A percentile compares a stretch with the other conserved stretches of the same genome.
These are phyloP conservation scores for Syzygium syzygioides DNA, from an alignment of 441 rosid species.

Conservation along the genomic window DNA sequence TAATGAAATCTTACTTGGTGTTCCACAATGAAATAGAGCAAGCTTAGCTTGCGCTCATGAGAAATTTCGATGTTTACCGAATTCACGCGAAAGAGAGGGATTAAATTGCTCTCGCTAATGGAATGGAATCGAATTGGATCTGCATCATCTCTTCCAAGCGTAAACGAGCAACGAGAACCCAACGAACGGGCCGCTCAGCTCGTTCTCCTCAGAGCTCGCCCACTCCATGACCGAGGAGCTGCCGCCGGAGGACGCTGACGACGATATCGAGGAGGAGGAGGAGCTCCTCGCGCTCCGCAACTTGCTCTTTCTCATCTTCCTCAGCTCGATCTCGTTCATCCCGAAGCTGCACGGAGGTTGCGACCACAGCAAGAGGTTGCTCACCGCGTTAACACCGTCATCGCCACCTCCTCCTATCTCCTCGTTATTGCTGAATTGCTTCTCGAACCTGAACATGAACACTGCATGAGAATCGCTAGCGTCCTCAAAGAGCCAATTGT, in stretches of 20 bases:
- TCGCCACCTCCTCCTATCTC: slow-evolving; percentile 7
- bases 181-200: slow-evolving; percentile 32
- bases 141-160: slow-evolving; percentile 74
- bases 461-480: slow-evolving; percentile 43
- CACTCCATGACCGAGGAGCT: slow-evolving; percentile 86
- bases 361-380: slow-evolving; percentile 32
- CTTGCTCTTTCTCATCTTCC: slow-evolving; percentile 71
- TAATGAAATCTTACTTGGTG: background rate
- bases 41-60: background rate
- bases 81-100: slow-evolving; percentile 4
- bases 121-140: background rate
- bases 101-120: background rate
- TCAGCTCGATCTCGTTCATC: slow-evolving; percentile 56
- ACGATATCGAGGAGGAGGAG: slow-evolving; percentile 66
- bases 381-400: background rate
- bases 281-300: slow-evolving; percentile 50
- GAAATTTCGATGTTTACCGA: slow-evolving; percentile 19
- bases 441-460: slow-evolving; percentile 79
- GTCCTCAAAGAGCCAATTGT: slow-evolving; percentile 76
- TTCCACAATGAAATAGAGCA: background rate
- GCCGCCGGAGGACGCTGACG: slow-evolving; percentile 64
- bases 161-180: slow-evolving; percentile 75
- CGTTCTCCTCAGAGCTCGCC: slow-evolving; percentile 72
- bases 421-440: slow-evolving; percentile 13
- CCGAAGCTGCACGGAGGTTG: slow-evolving; percentile 38